A percentile compares a stretch with the other conserved stretches of the same genome.
These are phyloP conservation scores for Annona squamosa DNA, from an alignment of 164 flowering plant species.

Conservation along the genomic window DNA sequence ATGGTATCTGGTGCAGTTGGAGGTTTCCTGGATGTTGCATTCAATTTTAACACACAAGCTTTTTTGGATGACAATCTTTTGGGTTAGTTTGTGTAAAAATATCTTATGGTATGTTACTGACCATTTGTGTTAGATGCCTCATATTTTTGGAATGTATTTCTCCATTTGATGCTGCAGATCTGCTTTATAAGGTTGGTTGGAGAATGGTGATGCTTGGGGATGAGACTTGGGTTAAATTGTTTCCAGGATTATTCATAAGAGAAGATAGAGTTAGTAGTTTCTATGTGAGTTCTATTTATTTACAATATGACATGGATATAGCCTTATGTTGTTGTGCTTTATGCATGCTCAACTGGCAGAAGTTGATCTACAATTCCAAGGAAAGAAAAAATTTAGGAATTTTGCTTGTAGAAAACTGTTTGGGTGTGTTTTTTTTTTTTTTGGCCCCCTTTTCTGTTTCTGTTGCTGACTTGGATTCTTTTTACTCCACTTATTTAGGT, in stretches of 20 bases:
- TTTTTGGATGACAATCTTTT: conserved; percentile 84
- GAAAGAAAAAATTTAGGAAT: too few relatives aligned
- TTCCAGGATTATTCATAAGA: conserved; percentile 71
- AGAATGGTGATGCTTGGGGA: conserved; percentile 95
- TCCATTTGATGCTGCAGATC: conserved; percentile 37
- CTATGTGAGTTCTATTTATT: conserved; percentile 46
- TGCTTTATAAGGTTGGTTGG: conserved; percentile 64
- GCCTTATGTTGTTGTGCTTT: neutral
- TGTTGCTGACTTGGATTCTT: neutral
- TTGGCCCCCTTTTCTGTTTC: too few relatives aligned
- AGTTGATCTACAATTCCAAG: too few relatives aligned
- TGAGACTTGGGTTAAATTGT: conserved; percentile 96
- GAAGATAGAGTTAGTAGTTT: conserved; percentile 96
- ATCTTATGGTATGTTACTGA: conserved; percentile 1
- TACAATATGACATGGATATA: neutral
- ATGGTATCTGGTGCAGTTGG: conserved; percentile 92
- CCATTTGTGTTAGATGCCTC: neutral
- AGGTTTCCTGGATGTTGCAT: conserved; percentile 87
- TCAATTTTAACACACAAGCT: conserved; percentile 91
- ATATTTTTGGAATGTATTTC: neutral
- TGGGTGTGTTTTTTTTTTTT: too few relatives aligned
- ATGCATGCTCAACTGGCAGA: neutral
- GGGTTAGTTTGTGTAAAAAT: conserved; percentile 39
- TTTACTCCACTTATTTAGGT: conserved; percentile 38
- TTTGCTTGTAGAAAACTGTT: too few relatives aligned